Evolutionary conservation across 352 stramenopile species (phyloP).

Genomic region (Pythium dissimile): DNA sequence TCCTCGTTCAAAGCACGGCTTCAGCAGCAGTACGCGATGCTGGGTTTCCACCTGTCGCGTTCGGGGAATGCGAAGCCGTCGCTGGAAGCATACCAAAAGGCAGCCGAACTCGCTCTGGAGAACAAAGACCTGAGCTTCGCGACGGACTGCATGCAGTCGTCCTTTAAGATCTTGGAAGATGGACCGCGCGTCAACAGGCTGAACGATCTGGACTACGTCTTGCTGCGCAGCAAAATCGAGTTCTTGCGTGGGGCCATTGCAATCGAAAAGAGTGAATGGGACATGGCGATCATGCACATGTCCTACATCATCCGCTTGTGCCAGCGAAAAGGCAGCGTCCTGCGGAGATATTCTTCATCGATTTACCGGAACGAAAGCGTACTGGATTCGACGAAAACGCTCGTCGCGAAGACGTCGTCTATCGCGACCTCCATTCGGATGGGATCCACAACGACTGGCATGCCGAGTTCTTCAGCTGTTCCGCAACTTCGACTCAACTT

Average conservation of each 20-base stretch:
- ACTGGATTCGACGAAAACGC: slow-evolving; percentile 17
- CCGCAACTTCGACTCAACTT: slow-evolving; percentile 10
- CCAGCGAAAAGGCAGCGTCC: slow-evolving; percentile 54
- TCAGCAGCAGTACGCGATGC: slow-evolving; percentile 58
- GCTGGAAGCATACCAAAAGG: slow-evolving; percentile 59
- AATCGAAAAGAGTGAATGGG: slow-evolving; percentile 71
- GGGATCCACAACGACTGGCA: neutral
- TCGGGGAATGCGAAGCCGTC: slow-evolving; percentile 47
- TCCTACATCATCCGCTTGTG: slow-evolving; percentile 59
- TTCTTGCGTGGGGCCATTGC: slow-evolving; percentile 69
- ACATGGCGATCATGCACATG: slow-evolving; percentile 57
- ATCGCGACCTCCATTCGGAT: neutral
- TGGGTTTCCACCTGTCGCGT: slow-evolving; percentile 64
- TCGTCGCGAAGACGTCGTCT: neutral
- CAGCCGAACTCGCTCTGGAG: slow-evolving; percentile 51
- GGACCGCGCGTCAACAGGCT: slow-evolving; percentile 37
- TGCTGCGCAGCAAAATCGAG: slow-evolving; percentile 66
- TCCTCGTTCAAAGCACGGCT: slow-evolving; percentile 9
- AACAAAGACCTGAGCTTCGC: slow-evolving; percentile 60
- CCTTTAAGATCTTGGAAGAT: slow-evolving; percentile 60
- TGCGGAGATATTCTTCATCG: slow-evolving; percentile 50
- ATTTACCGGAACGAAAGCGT: slow-evolving; percentile 27
- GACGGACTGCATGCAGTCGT: slow-evolving; percentile 73
- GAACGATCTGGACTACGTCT: slow-evolving; percentile 52
- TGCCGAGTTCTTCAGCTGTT: slow-evolving; percentile 3